Conservation (phyloP, 495 filamentous ascomycete genomes). For the Penicillium paradoxum region DNA sequence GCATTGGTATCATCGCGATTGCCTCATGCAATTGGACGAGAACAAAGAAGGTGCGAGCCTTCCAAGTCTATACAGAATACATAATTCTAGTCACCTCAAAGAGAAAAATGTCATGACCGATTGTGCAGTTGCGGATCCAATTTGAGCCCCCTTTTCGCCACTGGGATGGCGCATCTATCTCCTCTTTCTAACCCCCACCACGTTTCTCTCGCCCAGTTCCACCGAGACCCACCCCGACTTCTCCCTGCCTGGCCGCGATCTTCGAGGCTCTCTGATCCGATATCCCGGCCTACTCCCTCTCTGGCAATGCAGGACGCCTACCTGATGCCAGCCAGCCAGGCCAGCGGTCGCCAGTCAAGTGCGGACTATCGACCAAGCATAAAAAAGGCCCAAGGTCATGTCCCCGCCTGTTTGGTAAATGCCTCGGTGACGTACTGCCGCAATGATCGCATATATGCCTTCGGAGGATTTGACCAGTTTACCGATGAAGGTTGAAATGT, state of each 20-base stretch:
- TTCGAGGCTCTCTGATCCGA: slow-evolving; percentile 25
- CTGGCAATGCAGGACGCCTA: slow-evolving; percentile 57
- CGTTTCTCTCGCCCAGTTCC: slow-evolving; percentile 19
- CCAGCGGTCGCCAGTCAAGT: slow-evolving; percentile 53
- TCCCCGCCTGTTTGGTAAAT: slow-evolving; percentile 93
- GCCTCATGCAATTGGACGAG: neutral
- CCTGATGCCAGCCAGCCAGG: slow-evolving; percentile 76
- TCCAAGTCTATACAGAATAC: neutral
- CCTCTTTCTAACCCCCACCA: slow-evolving; percentile 11
- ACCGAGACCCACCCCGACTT: slow-evolving; percentile 35
- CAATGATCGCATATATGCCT: slow-evolving; percentile 94
- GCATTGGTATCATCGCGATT: slow-evolving; percentile 7
- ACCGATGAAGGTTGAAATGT: slow-evolving; percentile 72
- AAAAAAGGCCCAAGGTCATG: slow-evolving; percentile 74
- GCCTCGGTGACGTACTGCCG: slow-evolving; percentile 96
- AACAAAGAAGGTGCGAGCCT: neutral
- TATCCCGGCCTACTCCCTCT: slow-evolving; percentile 22
- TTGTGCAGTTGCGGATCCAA: neutral
- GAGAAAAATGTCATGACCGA: neutral
- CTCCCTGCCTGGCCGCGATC: slow-evolving; percentile 25
- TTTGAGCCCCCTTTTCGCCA: neutral
- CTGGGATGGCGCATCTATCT: slow-evolving; percentile 15
- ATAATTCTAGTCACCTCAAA: neutral
- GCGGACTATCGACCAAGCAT: slow-evolving; percentile 77
- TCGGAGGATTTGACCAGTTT: slow-evolving; percentile 98